A percentile compares a stretch with the other conserved stretches of the same genome.
Evolutionary conservation across 2,329 filamentous ascomycete species (phyloP).

Genomic region (Neofusicoccum parvum): DNA sequence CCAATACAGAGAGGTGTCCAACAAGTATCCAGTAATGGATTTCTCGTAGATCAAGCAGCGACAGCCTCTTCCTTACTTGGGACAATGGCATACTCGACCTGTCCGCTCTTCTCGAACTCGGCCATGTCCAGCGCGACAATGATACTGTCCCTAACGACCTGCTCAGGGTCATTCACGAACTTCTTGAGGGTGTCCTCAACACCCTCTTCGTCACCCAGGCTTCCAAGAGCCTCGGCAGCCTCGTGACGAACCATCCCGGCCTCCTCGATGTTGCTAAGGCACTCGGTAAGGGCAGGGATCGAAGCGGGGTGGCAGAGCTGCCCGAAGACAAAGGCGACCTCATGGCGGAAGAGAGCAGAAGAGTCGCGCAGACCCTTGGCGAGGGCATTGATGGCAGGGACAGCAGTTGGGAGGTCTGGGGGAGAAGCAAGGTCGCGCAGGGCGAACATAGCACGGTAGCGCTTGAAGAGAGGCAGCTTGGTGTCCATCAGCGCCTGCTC

Average conservation of each 20-base stretch:
- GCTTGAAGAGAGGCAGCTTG: conserved; percentile 77
- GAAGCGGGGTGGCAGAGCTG: conserved; percentile 96
- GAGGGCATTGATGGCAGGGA: conserved; percentile 82
- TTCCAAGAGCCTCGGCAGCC: conserved; percentile 92
- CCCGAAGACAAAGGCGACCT: conserved; percentile 97
- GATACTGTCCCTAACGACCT: conserved; percentile 91
- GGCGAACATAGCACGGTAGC: conserved; percentile 98
- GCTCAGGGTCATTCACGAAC: conserved; percentile 87
- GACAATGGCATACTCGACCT: conserved; percentile 89
- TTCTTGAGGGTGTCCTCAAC: conserved; percentile 82
- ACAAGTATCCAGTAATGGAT: background rate
- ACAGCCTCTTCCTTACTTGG: conserved; percentile 51
- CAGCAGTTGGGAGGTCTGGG: conserved; percentile 84
- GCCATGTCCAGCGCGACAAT: conserved; percentile 98
- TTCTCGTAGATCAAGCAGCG: conserved; percentile 24
- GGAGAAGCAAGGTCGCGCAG: conserved; percentile 93
- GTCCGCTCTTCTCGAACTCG: conserved; percentile 87
- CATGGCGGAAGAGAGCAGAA: conserved; percentile 93
- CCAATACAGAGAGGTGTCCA: conserved; percentile 1
- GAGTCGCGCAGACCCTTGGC: conserved; percentile 82
- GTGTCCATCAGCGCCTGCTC: conserved; percentile 79
- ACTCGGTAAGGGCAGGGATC: conserved; percentile 81
- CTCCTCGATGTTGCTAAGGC: conserved; percentile 78
- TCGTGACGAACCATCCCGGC: conserved; percentile 97
- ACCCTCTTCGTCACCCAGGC: conserved; percentile 88